Conservation (phyloP, 768 basidiomycete species). For the Ramaria sp. region DNA sequence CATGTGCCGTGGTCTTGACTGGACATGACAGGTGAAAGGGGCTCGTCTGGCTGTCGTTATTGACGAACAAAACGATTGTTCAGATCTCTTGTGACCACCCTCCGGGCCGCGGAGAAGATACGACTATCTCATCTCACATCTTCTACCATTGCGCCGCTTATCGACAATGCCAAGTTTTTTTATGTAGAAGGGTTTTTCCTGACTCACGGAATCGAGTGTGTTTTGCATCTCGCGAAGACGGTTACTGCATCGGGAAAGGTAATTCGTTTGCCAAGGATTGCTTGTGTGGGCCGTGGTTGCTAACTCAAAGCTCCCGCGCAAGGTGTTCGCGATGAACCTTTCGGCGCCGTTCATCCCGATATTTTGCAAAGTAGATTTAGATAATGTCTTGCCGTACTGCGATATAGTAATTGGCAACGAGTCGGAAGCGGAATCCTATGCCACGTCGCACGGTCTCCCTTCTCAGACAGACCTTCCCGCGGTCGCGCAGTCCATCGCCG, state of each 20-base stretch:
- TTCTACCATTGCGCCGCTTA: slow-evolving; percentile 58
- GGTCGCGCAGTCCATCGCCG: slow-evolving; percentile 71
- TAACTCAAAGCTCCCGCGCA: not conserved
- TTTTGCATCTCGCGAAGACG: slow-evolving; percentile 64
- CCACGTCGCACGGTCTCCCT: slow-evolving; percentile 55
- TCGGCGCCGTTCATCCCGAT: slow-evolving; percentile 96
- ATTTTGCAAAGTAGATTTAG: slow-evolving; percentile 79
- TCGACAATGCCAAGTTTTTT: slow-evolving; percentile 74
- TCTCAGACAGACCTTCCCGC: slow-evolving; percentile 51
- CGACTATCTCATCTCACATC: slow-evolving; percentile 70
- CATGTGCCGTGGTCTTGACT: slow-evolving; percentile 93
- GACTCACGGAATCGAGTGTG: slow-evolving; percentile 74
- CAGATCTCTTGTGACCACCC: slow-evolving; percentile 87
- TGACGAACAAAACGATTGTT: not conserved
- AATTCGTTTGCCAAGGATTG: not conserved
- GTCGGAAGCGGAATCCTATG: slow-evolving; percentile 84
- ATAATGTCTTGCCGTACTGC: slow-evolving; percentile 69
- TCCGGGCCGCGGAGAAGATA: slow-evolving; percentile 87
- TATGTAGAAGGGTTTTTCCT: slow-evolving; percentile 98
- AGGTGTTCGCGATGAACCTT: slow-evolving; percentile 88
- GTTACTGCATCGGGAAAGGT: slow-evolving; percentile 73
- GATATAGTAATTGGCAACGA: slow-evolving; percentile 97
- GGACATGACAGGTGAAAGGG: slow-evolving; percentile 77
- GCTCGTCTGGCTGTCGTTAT: slow-evolving; percentile 3
- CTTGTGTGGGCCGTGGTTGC: not conserved